phyloP scores from a whole-genome alignment of 768 basidiomycete genomes.

The Lepiota venenata region DNA sequence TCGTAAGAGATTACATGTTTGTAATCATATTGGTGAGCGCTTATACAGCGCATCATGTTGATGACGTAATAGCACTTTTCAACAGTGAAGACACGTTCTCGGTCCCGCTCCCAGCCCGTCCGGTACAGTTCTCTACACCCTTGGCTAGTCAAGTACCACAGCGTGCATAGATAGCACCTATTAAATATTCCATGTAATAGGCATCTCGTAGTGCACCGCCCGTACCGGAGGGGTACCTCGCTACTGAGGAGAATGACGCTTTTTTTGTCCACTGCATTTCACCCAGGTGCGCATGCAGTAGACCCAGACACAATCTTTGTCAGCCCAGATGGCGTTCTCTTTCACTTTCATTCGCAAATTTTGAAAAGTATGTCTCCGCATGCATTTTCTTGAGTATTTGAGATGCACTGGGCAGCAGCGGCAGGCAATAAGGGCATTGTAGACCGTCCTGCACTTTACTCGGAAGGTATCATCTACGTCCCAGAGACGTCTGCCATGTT shows the following conservation, averaged over 20 bases:
- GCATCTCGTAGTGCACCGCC: no score
- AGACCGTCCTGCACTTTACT: conserved; percentile 34
- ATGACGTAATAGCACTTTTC: no score
- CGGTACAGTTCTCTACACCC: neutral
- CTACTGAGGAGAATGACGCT: neutral
- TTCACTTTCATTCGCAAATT: conserved; percentile 50
- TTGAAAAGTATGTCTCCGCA: conserved; percentile 43
- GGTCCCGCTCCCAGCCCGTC: neutral
- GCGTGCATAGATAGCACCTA: no score
- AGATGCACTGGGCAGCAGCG: conserved; percentile 21
- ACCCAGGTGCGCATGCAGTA: conserved; percentile 15
- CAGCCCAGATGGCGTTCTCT: conserved; percentile 58
- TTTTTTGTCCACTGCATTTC: conserved; percentile 21
- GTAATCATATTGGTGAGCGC: no score
- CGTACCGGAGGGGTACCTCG: no score
- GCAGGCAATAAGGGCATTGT: conserved; percentile 25
- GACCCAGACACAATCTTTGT: conserved; percentile 32
- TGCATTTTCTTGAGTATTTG: conserved; percentile 32
- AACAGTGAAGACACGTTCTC: neutral
- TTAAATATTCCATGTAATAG: no score
- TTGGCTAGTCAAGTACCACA: neutral
- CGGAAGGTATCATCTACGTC: conserved; percentile 31
- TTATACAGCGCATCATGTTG: no score
- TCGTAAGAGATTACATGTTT: no score
- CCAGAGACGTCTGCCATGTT: conserved; percentile 41